Conservation (phyloP, 441 rosid species). For the Gossypium lobatum region DNA sequence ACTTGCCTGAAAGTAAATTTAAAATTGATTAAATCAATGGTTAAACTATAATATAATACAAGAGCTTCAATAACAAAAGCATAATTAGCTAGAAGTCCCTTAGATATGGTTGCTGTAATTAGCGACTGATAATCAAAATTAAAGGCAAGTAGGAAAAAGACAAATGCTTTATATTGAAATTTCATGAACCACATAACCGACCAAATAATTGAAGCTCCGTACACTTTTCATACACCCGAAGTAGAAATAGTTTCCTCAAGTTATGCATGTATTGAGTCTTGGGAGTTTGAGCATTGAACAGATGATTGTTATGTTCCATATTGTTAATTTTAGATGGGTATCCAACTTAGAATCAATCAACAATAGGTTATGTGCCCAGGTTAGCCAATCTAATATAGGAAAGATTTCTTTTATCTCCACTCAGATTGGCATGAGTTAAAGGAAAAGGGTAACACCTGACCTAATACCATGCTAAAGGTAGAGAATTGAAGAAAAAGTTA, state of each 20-base stretch:
- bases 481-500: background rate
- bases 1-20: conserved; percentile 67
- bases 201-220: background rate
- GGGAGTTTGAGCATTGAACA: background rate
- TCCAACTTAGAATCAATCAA: background rate
- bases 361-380: background rate
- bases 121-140: background rate
- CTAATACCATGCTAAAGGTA: background rate
- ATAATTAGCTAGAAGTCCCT: background rate
- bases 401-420: background rate
- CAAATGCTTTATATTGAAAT: background rate
- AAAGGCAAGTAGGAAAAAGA: background rate
- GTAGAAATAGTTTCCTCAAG: background rate
- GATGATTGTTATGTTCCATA: background rate
- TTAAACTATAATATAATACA: background rate
- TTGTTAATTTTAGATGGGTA: background rate
- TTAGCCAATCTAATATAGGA: background rate
- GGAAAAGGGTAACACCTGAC: background rate
- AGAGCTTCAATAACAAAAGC: background rate
- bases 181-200: background rate
- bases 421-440: background rate
- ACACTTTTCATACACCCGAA: background rate
- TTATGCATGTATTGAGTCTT: conserved; percentile 1
- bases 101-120: background rate
- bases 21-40: conserved; percentile 18